Conservation (phyloP, 805 yeast genomes). For the Lipomyces anomalus region DNA sequence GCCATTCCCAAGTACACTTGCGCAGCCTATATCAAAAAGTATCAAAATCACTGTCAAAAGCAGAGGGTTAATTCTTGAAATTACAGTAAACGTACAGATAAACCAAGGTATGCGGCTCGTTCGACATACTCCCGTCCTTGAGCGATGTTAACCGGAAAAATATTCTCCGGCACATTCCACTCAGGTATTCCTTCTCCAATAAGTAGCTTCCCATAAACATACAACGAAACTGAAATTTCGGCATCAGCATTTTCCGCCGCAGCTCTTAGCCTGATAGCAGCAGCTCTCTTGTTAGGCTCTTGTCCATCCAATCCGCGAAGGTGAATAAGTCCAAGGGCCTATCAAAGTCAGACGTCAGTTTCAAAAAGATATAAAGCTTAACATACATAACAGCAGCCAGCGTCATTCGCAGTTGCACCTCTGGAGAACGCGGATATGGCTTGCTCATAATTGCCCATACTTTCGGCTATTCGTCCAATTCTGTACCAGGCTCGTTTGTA, state of each 20-base stretch:
- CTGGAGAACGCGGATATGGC: constrained; percentile 33
- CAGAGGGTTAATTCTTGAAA: background rate
- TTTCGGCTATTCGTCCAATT: constrained; percentile 34
- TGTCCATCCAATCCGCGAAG: constrained; percentile 33
- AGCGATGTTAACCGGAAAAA: constrained; percentile 2
- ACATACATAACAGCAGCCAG: constrained; percentile 36
- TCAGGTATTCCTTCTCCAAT: constrained; percentile 30
- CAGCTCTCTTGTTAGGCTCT: constrained; percentile 26
- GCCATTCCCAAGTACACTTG: constrained; percentile 23
- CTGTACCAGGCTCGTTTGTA: constrained; percentile 35
- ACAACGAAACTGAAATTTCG: constrained; percentile 39
- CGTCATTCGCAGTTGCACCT: constrained; percentile 35
- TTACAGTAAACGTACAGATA: constrained; percentile 22
- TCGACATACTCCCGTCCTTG: constrained; percentile 24
- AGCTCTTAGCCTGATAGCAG: constrained; percentile 26
- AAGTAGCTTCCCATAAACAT: constrained; percentile 34
- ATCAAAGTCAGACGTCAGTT: background rate
- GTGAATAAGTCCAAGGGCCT: constrained; percentile 9
- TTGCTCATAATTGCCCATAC: constrained; percentile 28
- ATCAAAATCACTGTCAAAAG: background rate
- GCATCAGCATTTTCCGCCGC: constrained; percentile 33
- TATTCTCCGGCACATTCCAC: constrained; percentile 1
- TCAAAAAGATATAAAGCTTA: constrained; percentile 31
- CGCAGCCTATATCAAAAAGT: constrained; percentile 16
- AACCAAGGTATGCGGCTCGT: constrained; percentile 36